A percentile compares a stretch with the other conserved stretches of the same genome.
phyloP scores from a whole-genome alignment of 1,284 basidiomycete species.

The Leccinum huronense region DNA sequence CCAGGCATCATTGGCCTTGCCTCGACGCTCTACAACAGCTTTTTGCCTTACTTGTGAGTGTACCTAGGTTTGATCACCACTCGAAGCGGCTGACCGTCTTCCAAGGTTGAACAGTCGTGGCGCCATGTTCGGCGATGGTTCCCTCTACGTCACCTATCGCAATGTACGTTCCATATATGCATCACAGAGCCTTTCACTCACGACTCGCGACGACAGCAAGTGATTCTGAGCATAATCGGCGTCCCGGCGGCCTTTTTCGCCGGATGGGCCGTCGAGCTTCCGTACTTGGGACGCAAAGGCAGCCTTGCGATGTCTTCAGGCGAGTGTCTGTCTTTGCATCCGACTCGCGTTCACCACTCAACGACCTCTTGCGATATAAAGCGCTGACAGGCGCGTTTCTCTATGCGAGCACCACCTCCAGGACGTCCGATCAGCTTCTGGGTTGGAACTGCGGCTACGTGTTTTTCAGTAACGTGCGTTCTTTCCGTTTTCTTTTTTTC shows the following conservation, averaged over 20 bases:
- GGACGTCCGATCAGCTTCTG: slow-evolving; percentile 59
- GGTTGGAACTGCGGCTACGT: slow-evolving; percentile 73
- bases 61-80: background rate
- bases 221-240: slow-evolving; percentile 62
- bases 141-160: slow-evolving; percentile 51
- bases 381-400: slow-evolving; percentile 68
- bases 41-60: slow-evolving; percentile 50
- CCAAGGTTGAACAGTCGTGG: slow-evolving; percentile 47
- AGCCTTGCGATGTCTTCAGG: slow-evolving; percentile 58
- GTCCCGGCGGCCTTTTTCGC: slow-evolving; percentile 67
- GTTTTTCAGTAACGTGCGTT: slow-evolving; percentile 55
- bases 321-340: slow-evolving; percentile 21
- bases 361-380: slow-evolving; percentile 37
- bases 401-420: slow-evolving; percentile 65
- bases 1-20: slow-evolving; percentile 60
- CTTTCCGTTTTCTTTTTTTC: background rate
- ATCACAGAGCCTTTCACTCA: background rate
- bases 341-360: slow-evolving; percentile 15
- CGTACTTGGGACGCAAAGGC: slow-evolving; percentile 60
- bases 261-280: slow-evolving; percentile 63
- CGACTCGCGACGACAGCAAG: slow-evolving; percentile 38
- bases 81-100: slow-evolving; percentile 6
- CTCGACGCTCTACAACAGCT: slow-evolving; percentile 61
- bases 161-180: slow-evolving; percentile 38
- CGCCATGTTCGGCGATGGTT: slow-evolving; percentile 47